These are phyloP conservation scores for Leucogyrophana mollusca DNA, from an alignment of 768 basidiomycete genomes.

Conservation along the genomic window DNA sequence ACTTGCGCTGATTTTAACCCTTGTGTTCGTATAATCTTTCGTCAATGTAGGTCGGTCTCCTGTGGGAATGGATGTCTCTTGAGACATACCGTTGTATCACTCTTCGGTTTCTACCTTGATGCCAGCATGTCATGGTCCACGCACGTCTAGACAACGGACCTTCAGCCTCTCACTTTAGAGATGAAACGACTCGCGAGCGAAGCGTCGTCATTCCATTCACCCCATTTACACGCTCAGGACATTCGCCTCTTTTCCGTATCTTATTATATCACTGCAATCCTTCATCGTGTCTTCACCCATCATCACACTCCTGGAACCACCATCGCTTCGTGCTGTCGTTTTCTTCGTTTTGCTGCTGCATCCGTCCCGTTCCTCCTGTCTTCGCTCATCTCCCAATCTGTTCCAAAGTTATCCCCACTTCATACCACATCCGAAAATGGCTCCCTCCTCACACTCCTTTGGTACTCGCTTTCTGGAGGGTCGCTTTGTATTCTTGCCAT, in stretches of 20 bases:
- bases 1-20: slow-evolving; percentile 17
- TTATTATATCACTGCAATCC: slow-evolving; percentile 21
- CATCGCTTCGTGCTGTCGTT: slow-evolving; percentile 20
- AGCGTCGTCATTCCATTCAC: slow-evolving; percentile 4
- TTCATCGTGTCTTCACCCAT: slow-evolving; percentile 14
- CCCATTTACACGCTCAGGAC: slow-evolving; percentile 14
- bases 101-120: slow-evolving; percentile 6
- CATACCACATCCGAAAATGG: slow-evolving; percentile 14
- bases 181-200: too few relatives aligned
- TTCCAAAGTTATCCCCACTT: slow-evolving; percentile 8
- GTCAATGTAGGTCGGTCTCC: slow-evolving; percentile 15
- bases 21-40: slow-evolving; percentile 6
- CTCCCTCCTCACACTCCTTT: slow-evolving; percentile 30
- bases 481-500: slow-evolving; percentile 32
- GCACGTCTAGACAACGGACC: slow-evolving; percentile 14
- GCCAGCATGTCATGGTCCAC: background rate
- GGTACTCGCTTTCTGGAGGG: slow-evolving; percentile 20
- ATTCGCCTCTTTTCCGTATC: slow-evolving; percentile 28
- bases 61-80: slow-evolving; percentile 10
- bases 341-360: slow-evolving; percentile 18
- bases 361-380: slow-evolving; percentile 10
- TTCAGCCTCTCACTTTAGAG: too few relatives aligned
- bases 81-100: slow-evolving; percentile 20
- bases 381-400: slow-evolving; percentile 14
- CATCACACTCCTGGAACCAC: slow-evolving; percentile 8